These are phyloP conservation scores for Monilinia fructigena DNA, from an alignment of 2,329 filamentous ascomycete genomes.

Conservation along the genomic window DNA sequence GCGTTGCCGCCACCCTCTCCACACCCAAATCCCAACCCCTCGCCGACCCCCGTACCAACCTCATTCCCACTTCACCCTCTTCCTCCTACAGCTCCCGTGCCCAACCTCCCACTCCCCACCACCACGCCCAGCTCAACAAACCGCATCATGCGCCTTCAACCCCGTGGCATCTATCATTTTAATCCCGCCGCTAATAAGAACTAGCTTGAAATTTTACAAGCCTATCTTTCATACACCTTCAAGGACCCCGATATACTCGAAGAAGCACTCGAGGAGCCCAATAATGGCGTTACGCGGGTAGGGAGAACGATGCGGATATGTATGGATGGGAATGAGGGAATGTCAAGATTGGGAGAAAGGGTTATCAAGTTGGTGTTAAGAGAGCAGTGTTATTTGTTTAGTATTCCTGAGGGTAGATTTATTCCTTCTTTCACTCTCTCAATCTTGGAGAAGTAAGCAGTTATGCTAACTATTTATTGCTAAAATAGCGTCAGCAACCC, in stretches of 20 bases:
- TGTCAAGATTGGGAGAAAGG: constrained; percentile 29
- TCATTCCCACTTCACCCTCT: neutral
- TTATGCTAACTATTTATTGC: neutral
- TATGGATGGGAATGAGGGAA: constrained; percentile 27
- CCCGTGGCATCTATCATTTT: neutral
- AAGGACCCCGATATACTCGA: constrained; percentile 29
- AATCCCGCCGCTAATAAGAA: constrained; percentile 7
- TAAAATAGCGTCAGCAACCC: neutral
- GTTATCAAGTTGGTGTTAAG: constrained; percentile 28
- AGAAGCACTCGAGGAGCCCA: constrained; percentile 32
- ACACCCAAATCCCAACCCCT: neutral
- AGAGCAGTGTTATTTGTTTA: constrained; percentile 30
- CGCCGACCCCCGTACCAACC: neutral
- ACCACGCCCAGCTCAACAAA: neutral
- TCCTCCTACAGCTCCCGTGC: neutral
- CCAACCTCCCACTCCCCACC: neutral
- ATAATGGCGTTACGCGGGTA: constrained; percentile 26
- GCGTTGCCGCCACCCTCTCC: neutral
- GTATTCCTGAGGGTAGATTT: constrained; percentile 24
- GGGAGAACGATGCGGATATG: constrained; percentile 25
- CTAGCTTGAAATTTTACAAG: constrained; percentile 25
- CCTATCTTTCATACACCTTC: constrained; percentile 28
- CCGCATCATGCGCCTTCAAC: neutral
- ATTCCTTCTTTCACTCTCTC: neutral
- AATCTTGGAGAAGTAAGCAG: neutral